phyloP scores from a whole-genome alignment of 345 rosid species.

The Litchi chinensis region DNA sequence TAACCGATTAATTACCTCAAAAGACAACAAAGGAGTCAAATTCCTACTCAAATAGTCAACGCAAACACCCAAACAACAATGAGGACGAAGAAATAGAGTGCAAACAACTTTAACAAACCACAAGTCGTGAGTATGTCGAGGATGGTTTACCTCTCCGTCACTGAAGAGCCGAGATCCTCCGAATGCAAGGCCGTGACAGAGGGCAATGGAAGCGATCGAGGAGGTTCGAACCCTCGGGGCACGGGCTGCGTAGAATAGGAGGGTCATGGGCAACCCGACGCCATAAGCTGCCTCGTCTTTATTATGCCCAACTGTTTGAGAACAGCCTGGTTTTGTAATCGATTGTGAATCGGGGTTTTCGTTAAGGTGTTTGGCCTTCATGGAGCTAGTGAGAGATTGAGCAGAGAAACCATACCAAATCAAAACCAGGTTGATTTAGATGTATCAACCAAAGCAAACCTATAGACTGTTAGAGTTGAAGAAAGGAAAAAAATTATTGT shows the following conservation, averaged over 20 bases:
- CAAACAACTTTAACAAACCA: conserved; percentile 82
- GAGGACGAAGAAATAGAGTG: conserved; percentile 53
- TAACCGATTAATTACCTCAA: conserved; percentile 66
- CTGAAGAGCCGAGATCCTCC: conserved; percentile 51
- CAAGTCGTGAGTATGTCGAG: conserved; percentile 39
- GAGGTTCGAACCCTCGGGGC: conserved; percentile 62
- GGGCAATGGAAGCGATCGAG: conserved; percentile 35
- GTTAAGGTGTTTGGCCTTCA: conserved; percentile 34
- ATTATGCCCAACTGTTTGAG: conserved; percentile 3
- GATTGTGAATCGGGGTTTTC: conserved; percentile 16
- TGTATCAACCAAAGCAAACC: conserved; percentile 2
- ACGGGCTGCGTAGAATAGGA: conserved; percentile 33
- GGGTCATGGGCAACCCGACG: conserved; percentile 54
- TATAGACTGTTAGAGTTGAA: background rate
- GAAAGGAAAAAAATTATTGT: background rate
- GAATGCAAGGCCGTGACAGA: conserved; percentile 42
- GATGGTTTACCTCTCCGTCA: conserved; percentile 27
- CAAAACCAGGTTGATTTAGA: background rate
- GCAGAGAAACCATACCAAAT: conserved; percentile 25
- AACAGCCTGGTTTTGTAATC: conserved; percentile 11
- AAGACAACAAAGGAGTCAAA: conserved; percentile 56
- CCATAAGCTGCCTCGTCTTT: conserved; percentile 35
- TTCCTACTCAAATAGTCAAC: conserved; percentile 55
- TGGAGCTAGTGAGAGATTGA: conserved; percentile 26
- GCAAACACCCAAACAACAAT: conserved; percentile 41